Conservation (phyloP, 2,329 filamentous ascomycete genomes). For the Coniella vitis region DNA sequence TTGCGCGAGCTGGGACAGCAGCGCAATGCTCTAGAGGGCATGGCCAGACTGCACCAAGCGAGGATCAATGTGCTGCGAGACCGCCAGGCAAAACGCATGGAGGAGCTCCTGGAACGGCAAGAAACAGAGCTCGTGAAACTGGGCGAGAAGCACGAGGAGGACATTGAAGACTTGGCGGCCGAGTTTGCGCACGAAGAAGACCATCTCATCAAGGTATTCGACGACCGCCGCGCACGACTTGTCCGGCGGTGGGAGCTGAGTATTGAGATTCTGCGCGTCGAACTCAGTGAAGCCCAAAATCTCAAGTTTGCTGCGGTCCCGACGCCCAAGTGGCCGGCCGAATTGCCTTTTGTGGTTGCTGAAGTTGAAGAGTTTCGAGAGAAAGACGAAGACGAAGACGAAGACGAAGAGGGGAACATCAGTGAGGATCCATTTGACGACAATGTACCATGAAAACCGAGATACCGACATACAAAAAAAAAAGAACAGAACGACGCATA, state of each 20-base stretch:
- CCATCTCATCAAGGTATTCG: conserved; percentile 37
- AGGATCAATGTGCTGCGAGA: conserved; percentile 62
- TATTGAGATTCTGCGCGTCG: conserved; percentile 46
- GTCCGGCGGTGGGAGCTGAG: conserved; percentile 45
- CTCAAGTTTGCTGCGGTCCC: conserved; percentile 34
- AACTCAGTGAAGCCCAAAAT: conserved; percentile 40
- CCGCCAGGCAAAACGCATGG: conserved; percentile 54
- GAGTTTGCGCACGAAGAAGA: conserved; percentile 45
- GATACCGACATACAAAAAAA: too few species aligned
- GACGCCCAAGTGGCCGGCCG: conserved; percentile 35
- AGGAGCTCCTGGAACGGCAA: conserved; percentile 50
- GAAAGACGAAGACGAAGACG: too few species aligned
- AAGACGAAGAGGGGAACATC: too few species aligned
- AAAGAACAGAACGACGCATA: neutral
- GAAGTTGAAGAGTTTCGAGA: conserved; percentile 9
- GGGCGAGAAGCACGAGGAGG: conserved; percentile 37
- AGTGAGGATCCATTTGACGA: too few species aligned
- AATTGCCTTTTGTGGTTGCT: conserved; percentile 16
- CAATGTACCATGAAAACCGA: too few species aligned
- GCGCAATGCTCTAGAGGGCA: conserved; percentile 52
- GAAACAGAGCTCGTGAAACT: conserved; percentile 43
- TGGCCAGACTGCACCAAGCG: conserved; percentile 51
- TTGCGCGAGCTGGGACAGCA: conserved; percentile 53
- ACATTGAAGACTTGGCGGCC: conserved; percentile 41
- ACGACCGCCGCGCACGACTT: conserved; percentile 36